A percentile compares a stretch with the other conserved stretches of the same genome.
Evolutionary conservation across 352 stramenopile genomes (phyloP).

Genomic region (Pythium oligandrum): DNA sequence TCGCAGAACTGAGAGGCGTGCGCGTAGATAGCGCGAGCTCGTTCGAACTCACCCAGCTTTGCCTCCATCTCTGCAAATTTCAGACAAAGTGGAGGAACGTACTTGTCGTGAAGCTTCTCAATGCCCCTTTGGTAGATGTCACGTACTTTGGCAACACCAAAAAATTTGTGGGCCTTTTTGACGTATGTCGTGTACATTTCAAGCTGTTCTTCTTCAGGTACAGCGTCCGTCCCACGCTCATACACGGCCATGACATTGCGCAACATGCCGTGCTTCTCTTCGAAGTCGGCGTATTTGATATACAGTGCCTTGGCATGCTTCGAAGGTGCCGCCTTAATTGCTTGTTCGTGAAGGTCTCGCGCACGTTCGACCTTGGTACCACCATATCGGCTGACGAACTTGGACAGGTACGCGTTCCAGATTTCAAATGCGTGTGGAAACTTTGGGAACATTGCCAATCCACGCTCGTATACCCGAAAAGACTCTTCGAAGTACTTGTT

Average conservation of each 20-base stretch:
- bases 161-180: constrained; percentile 93
- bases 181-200: constrained; percentile 95
- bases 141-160: constrained; percentile 94
- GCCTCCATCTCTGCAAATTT: constrained; percentile 97
- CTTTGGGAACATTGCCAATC: constrained; percentile 67
- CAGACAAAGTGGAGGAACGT: constrained; percentile 90
- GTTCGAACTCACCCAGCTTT: constrained; percentile 95
- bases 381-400: constrained; percentile 95
- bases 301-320: constrained; percentile 87
- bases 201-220: constrained; percentile 87
- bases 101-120: constrained; percentile 89
- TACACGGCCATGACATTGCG: constrained; percentile 96
- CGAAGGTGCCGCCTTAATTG: constrained; percentile 73
- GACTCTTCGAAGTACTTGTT: constrained; percentile 97
- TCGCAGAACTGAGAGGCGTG: constrained; percentile 98
- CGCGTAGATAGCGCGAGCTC: constrained; percentile 92
- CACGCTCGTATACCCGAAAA: constrained; percentile 93
- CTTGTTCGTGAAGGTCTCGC: constrained; percentile 96
- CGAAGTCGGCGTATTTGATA: constrained; percentile 91
- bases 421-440: constrained; percentile 96
- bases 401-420: constrained; percentile 94
- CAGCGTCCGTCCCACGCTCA: constrained; percentile 88
- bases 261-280: constrained; percentile 96
- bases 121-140: constrained; percentile 97
- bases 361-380: constrained; percentile 96